Percentiles rank a stretch among this genome's conserved stretches.
phyloP scores from a whole-genome alignment of 208 protist species.

The Wallacemonas sp. region DNA sequence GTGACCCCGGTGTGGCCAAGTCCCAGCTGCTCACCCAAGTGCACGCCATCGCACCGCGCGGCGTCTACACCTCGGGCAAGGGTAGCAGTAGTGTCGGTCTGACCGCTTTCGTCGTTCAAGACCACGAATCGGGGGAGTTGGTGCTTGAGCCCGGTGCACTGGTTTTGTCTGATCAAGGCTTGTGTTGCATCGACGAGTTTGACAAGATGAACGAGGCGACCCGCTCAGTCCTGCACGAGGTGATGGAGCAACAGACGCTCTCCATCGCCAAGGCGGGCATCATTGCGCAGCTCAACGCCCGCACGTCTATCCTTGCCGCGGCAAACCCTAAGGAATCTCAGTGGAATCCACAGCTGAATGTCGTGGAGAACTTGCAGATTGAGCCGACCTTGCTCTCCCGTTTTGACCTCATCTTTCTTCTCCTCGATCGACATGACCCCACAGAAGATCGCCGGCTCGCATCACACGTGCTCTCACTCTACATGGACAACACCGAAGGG shows the following conservation, averaged over 20 bases:
- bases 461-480: conserved; percentile 97
- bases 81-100: conserved; percentile 98
- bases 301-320: conserved; percentile 98
- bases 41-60: conserved; percentile 97
- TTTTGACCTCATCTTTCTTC: conserved; percentile 98
- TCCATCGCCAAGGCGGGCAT: conserved; percentile 99
- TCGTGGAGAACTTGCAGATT: conserved; percentile 98
- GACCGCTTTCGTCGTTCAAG: conserved; percentile 98
- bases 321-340: conserved; percentile 98
- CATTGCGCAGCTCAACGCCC: conserved; percentile 98
- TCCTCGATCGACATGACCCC: conserved; percentile 96
- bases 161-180: conserved; percentile 97
- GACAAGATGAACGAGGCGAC: conserved; percentile 99
- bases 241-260: conserved; percentile 99
- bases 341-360: conserved; percentile 96
- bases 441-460: conserved; percentile 93
- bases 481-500: conserved; percentile 71
- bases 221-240: conserved; percentile 99
- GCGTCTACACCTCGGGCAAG: conserved; percentile 99
- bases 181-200: conserved; percentile 99
- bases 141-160: conserved; percentile 99
- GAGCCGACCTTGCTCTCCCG: conserved; percentile 98
- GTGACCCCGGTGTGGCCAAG: conserved; percentile 99
- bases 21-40: conserved; percentile 99
- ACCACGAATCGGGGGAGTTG: conserved; percentile 97